phyloP scores from a whole-genome alignment of 352 stramenopile species.

The Phytophthora hibernalis region DNA sequence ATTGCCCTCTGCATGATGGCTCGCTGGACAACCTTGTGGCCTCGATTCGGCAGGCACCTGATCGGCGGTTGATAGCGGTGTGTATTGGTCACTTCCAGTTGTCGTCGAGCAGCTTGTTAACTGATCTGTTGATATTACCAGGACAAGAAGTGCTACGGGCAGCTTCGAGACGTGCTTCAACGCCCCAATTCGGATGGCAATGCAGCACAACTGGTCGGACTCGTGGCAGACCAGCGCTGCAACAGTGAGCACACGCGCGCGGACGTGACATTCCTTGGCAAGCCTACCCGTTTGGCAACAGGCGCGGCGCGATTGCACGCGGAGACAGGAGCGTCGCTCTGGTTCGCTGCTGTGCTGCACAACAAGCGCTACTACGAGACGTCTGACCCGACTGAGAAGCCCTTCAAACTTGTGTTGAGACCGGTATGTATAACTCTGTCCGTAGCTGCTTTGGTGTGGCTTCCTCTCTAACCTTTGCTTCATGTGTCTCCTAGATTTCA shows the following conservation, averaged over 20 bases:
- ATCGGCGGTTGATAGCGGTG: constrained; percentile 53
- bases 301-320: constrained; percentile 52
- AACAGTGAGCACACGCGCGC: constrained; percentile 26
- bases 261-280: constrained; percentile 50
- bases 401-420: constrained; percentile 52
- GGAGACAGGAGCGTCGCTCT: constrained; percentile 40
- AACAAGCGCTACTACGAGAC: constrained; percentile 41
- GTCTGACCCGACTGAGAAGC: constrained; percentile 27
- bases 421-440: constrained; percentile 30
- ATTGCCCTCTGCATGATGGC: constrained; percentile 56
- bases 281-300: constrained; percentile 47
- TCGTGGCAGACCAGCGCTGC: constrained; percentile 60
- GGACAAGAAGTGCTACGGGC: constrained; percentile 64
- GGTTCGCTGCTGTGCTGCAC: constrained; percentile 56
- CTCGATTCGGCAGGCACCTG: constrained; percentile 38
- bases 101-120: background rate
- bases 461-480: background rate
- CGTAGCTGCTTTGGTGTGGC: background rate
- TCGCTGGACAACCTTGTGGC: constrained; percentile 49
- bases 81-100: constrained; percentile 5
- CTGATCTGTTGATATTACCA: constrained; percentile 7
- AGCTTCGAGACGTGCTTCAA: constrained; percentile 40
- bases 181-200: constrained; percentile 4
- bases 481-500: constrained; percentile 8
- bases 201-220: constrained; percentile 46